These are phyloP conservation scores for Fusarium continuum DNA, from an alignment of 2,329 filamentous ascomycete species.

Conservation along the genomic window DNA sequence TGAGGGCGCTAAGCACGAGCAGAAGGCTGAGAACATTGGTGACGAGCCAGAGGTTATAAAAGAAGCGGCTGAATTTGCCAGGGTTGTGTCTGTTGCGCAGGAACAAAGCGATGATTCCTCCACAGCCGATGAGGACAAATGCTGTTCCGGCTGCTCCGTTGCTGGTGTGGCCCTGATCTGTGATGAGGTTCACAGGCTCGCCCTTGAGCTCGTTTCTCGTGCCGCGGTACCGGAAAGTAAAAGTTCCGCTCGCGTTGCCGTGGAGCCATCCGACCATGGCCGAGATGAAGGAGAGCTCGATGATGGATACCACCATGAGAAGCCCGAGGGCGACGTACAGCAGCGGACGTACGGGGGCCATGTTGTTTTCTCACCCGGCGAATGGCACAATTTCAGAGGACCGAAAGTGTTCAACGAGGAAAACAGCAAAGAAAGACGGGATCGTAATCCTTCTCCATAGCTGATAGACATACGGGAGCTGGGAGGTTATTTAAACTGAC, in stretches of 20 bases:
- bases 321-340: slow-evolving; percentile 39
- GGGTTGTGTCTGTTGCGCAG: slow-evolving; percentile 27
- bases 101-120: slow-evolving; percentile 38
- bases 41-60: slow-evolving; percentile 40
- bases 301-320: slow-evolving; percentile 42
- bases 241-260: slow-evolving; percentile 36
- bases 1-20: slow-evolving; percentile 37
- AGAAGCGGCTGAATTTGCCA: slow-evolving; percentile 13
- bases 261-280: slow-evolving; percentile 44
- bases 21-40: slow-evolving; percentile 36
- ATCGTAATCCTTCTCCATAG: too few relatives aligned
- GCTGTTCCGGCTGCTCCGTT: slow-evolving; percentile 45
- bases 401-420: too few relatives aligned
- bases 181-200: slow-evolving; percentile 39
- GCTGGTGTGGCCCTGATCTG: slow-evolving; percentile 43
- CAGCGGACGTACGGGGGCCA: slow-evolving; percentile 4
- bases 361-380: too few relatives aligned
- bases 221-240: slow-evolving; percentile 25
- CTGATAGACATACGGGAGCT: not conserved
- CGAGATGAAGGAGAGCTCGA: slow-evolving; percentile 44
- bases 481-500: slow-evolving; percentile 12
- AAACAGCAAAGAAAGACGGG: too few relatives aligned
- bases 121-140: slow-evolving; percentile 41
- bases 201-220: slow-evolving; percentile 27
- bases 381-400: too few relatives aligned